phyloP scores from a whole-genome alignment of 2,329 filamentous ascomycete genomes.

The Aspergillus sp. region DNA sequence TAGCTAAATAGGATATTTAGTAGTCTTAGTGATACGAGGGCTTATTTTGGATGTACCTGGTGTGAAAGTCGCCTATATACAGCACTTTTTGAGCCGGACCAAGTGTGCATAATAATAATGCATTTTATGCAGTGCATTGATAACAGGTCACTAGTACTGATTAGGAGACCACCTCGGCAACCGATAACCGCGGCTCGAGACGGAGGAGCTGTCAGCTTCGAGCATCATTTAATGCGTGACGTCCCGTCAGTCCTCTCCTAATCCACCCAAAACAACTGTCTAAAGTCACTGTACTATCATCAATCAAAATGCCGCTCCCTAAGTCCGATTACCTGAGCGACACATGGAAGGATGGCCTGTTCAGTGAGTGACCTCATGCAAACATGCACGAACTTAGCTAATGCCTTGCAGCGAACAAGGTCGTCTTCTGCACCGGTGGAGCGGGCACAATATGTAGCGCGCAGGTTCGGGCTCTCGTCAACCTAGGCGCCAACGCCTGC shows the following conservation, averaged over 20 bases:
- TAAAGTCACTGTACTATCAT: not conserved
- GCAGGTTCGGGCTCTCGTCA: constrained; percentile 86
- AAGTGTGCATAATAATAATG: not conserved
- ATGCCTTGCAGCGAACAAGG: constrained; percentile 66
- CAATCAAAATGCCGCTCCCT: constrained; percentile 61
- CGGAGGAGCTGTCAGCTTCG: not conserved
- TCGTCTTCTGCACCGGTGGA: constrained; percentile 92
- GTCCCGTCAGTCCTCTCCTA: not conserved
- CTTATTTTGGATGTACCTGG: not conserved
- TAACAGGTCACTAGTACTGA: not conserved
- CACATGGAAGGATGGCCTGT: constrained; percentile 84
- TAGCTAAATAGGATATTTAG: not conserved
- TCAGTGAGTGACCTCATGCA: constrained; percentile 56
- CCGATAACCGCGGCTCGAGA: constrained; percentile 8
- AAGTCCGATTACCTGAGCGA: constrained; percentile 75
- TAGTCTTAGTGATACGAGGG: not conserved
- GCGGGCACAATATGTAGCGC: constrained; percentile 92
- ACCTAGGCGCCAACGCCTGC: constrained; percentile 88
- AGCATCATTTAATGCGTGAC: not conserved
- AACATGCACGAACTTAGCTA: constrained; percentile 4
- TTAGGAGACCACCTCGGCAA: constrained; percentile 3
- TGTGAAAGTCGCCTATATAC: not conserved
- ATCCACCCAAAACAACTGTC: not conserved
- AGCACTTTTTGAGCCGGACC: not conserved
- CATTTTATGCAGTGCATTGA: not conserved